Base-by-base conservation (phyloP, 805 yeast genomes). In the Lachancea sp. region DNA sequence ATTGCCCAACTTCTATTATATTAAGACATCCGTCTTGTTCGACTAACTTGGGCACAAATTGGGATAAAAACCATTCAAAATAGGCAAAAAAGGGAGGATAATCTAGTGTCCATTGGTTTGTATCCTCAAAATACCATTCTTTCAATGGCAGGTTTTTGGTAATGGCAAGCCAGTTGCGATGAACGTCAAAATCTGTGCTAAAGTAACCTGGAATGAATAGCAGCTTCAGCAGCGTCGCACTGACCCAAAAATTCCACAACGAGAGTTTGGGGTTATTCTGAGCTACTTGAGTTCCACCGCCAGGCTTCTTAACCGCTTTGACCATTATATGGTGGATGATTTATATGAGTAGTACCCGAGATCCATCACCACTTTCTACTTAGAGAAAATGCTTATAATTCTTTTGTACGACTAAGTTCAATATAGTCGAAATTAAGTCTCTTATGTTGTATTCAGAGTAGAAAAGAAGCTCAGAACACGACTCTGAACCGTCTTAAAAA, bases 21-120 rank as follows among this genome's bases (percentile, higher is more conserved):
- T 75, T 82, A 31, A 89, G 67, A 55, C 94, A 82, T 0, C 96
- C 96, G 60, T 89, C 96, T 0, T 68, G 59, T 5, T 60, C 65
- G 1, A 84, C 94, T 0, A 56, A 21, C 2, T 51, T 36, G 0
- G 96, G 95, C 1, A 83, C 90, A 41, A 84, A 70, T 38, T 71
- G 80, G 0, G 95, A 71, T 35, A 92, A 58, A 2, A 71, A 16
- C 84, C 88, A 87, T 61, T 92, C 98, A 52, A 92, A 90, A 62
- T 87, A 89, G 0, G 98, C 98, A 63, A 92, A 92, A 54, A 88
- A 85, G 0, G 99, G 99, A 8, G 99, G 98, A 63, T 90, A 92
- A 61, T 92, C 98, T 29, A 92, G 66, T 0, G 97, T 92, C 97
- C 97, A 92, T 56, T 83, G 88, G 33, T 77, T 74, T 0, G 86